phyloP scores from a whole-genome alignment of 345 rosid species.

The Cardamine chenopodiifolia region DNA sequence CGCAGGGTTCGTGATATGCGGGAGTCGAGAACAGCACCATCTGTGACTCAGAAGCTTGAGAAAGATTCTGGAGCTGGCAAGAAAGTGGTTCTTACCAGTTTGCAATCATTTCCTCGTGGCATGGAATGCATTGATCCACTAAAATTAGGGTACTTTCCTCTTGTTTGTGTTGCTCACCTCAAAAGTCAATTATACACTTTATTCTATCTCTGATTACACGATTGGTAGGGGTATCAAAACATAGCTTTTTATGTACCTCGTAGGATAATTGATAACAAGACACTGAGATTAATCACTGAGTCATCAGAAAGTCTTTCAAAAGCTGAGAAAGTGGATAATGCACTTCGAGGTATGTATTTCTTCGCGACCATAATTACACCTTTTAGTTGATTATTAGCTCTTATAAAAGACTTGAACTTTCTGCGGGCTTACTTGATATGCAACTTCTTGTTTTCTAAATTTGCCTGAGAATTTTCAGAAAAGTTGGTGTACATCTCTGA shows the following conservation, averaged over 20 bases:
- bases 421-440: background rate
- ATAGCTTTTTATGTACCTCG: conserved; percentile 27
- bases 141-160: conserved; percentile 66
- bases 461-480: conserved; percentile 57
- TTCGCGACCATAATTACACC: background rate
- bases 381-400: conserved; percentile 6
- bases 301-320: conserved; percentile 61
- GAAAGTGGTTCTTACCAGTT: conserved; percentile 54
- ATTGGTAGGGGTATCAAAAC: conserved; percentile 29
- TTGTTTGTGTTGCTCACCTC: conserved; percentile 17
- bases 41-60: conserved; percentile 71
- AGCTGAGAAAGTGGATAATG: conserved; percentile 62
- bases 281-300: conserved; percentile 80
- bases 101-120: conserved; percentile 89
- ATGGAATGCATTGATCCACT: conserved; percentile 94
- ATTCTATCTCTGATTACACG: background rate
- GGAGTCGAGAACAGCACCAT: conserved; percentile 84
- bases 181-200: background rate
- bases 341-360: conserved; percentile 65
- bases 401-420: background rate
- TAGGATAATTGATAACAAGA: conserved; percentile 90
- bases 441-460: background rate
- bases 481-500: conserved; percentile 86
- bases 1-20: conserved; percentile 96
- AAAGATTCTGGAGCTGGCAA: conserved; percentile 48